Evolutionary conservation across 495 filamentous ascomycete genomes (phyloP).

Genomic region (Annulohypoxylon moriforme): DNA sequence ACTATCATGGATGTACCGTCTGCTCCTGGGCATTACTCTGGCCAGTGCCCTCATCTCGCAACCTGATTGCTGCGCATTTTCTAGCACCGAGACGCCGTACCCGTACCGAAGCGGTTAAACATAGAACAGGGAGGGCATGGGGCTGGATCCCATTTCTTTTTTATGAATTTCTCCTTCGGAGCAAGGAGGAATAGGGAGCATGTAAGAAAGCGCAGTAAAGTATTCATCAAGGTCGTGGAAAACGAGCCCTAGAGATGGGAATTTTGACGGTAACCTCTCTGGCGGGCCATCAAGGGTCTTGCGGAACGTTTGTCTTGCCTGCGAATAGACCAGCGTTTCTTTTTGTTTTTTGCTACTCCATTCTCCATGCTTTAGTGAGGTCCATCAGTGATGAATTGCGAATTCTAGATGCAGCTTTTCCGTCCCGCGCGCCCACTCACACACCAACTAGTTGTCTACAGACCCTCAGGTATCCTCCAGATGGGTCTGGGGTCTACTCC

Average conservation of each 20-base stretch:
- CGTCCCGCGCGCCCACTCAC: constrained; percentile 37
- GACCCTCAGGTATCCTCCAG: constrained; percentile 44
- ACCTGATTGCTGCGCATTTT: constrained; percentile 38
- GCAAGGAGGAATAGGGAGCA: background rate
- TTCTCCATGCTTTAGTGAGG: constrained; percentile 19
- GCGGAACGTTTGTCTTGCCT: constrained; percentile 22
- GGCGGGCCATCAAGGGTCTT: constrained; percentile 33
- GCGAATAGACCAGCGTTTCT: background rate
- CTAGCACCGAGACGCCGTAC: constrained; percentile 39
- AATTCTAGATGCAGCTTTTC: constrained; percentile 41
- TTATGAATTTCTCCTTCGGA: constrained; percentile 8
- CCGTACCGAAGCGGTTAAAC: constrained; percentile 42
- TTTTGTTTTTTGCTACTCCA: background rate
- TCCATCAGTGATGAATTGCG: constrained; percentile 27
- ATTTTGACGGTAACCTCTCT: constrained; percentile 17
- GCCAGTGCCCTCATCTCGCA: constrained; percentile 10
- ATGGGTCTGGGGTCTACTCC: constrained; percentile 42
- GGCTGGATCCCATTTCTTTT: constrained; percentile 34
- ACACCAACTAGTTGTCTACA: constrained; percentile 30
- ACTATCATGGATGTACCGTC: background rate
- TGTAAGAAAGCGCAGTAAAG: background rate
- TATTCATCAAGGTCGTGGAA: background rate
- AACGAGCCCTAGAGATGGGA: constrained; percentile 1
- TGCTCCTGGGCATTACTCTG: background rate
- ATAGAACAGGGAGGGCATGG: constrained; percentile 42